Conservation (phyloP, 1,284 basidiomycete genomes). For the Melanopsichium pennsylvanicum region DNA sequence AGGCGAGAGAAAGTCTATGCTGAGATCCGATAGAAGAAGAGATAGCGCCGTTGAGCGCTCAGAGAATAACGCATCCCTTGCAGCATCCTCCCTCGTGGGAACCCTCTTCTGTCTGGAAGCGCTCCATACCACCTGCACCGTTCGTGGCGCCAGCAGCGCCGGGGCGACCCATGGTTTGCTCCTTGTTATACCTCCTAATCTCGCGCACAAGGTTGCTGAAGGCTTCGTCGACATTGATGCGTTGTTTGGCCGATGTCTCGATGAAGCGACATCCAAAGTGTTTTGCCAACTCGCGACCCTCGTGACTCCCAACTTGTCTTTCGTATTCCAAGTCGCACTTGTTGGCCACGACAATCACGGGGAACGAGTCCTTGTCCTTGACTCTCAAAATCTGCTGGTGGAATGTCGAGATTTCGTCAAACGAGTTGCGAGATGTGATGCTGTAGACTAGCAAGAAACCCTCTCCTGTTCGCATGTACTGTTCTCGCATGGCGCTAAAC, state of each 20-base stretch:
- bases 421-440: conserved; percentile 96
- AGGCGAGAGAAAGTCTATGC: conserved; percentile 17
- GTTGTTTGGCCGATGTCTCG: conserved; percentile 97
- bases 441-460: conserved; percentile 98
- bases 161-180: conserved; percentile 61
- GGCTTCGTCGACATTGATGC: conserved; percentile 99
- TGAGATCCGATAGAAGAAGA: background rate
- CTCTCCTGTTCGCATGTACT: conserved; percentile 97
- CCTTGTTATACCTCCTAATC: conserved; percentile 91
- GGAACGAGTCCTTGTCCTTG: conserved; percentile 96
- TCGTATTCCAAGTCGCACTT: conserved; percentile 99
- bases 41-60: background rate
- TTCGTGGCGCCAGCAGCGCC: conserved; percentile 54
- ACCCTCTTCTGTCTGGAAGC: conserved; percentile 49
- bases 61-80: conserved; percentile 53
- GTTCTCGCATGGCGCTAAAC: conserved; percentile 91
- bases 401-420: conserved; percentile 95
- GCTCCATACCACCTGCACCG: conserved; percentile 51
- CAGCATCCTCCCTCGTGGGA: conserved; percentile 52
- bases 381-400: conserved; percentile 86
- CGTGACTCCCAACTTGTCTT: conserved; percentile 94
- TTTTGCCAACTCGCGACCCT: conserved; percentile 96
- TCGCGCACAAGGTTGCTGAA: conserved; percentile 95
- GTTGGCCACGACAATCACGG: conserved; percentile 97
- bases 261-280: conserved; percentile 97